phyloP scores from a whole-genome alignment of 805 yeast genomes.

The Starmerella apis region DNA sequence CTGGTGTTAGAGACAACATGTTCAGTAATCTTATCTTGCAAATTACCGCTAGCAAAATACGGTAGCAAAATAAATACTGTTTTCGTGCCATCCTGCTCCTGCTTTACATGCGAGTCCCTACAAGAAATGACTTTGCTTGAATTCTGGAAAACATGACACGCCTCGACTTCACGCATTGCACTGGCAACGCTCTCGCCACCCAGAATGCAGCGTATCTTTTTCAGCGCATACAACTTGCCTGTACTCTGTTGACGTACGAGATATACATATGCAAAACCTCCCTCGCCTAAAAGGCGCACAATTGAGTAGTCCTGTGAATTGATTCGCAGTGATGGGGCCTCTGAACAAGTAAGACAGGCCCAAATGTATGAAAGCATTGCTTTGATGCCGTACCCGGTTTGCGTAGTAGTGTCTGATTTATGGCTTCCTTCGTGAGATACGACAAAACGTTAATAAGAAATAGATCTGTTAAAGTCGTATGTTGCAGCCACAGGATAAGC shows the following conservation, averaged over 20 bases:
- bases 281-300: slow-evolving; percentile 71
- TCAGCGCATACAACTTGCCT: slow-evolving; percentile 54
- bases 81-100: slow-evolving; percentile 69
- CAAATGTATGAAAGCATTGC: slow-evolving; percentile 15
- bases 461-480: no score
- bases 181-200: slow-evolving; percentile 64
- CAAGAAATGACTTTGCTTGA: slow-evolving; percentile 54
- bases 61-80: slow-evolving; percentile 74
- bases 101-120: slow-evolving; percentile 59
- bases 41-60: slow-evolving; percentile 56
- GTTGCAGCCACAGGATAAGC: not conserved
- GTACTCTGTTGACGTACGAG: slow-evolving; percentile 46
- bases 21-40: slow-evolving; percentile 68
- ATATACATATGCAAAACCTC: slow-evolving; percentile 81
- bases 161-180: slow-evolving; percentile 70
- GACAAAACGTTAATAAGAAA: not conserved
- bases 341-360: slow-evolving; percentile 34
- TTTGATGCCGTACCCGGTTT: not conserved
- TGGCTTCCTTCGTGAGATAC: not conserved
- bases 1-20: slow-evolving; percentile 46
- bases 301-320: slow-evolving; percentile 55
- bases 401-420: not conserved
- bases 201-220: slow-evolving; percentile 78
- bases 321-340: slow-evolving; percentile 48
- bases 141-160: slow-evolving; percentile 57